Conservation (phyloP, 768 basidiomycete species). For the Auricularia cornea region DNA sequence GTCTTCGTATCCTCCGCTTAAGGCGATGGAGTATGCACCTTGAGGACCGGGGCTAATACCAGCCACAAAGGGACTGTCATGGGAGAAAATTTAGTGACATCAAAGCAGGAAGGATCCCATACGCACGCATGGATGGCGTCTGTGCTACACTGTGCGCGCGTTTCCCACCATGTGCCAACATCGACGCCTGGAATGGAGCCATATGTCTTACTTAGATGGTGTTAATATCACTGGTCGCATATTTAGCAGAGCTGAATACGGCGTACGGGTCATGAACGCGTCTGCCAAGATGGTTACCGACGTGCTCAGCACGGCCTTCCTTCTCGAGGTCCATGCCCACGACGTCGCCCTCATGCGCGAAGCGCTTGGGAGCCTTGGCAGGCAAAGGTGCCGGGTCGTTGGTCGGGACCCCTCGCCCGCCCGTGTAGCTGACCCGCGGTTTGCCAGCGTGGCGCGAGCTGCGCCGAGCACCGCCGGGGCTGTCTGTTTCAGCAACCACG, state of each 20-base stretch:
- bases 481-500: not conserved
- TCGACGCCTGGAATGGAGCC: conserved; percentile 72
- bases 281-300: conserved; percentile 15
- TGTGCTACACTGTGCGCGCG: conserved; percentile 55
- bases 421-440: conserved; percentile 40
- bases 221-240: not conserved
- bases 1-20: conserved; percentile 85
- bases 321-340: conserved; percentile 19
- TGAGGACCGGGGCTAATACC: conserved; percentile 62
- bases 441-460: conserved; percentile 61
- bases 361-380: conserved; percentile 6
- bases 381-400: not conserved
- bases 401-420: conserved; percentile 25
- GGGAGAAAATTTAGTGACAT: conserved; percentile 3
- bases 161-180: conserved; percentile 80
- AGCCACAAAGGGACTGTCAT: conserved; percentile 64
- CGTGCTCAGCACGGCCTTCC: conserved; percentile 16
- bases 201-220: conserved; percentile 52
- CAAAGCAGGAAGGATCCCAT: not conserved
- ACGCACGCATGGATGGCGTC: conserved; percentile 83
- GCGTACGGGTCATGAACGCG: conserved; percentile 24
- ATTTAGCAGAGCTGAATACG: not conserved
- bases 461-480: conserved; percentile 35
- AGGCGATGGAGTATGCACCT: conserved; percentile 78
- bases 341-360: conserved; percentile 14